These are phyloP conservation scores for Avicennia marina DNA, from an alignment of 257 asterid species.

Conservation along the genomic window DNA sequence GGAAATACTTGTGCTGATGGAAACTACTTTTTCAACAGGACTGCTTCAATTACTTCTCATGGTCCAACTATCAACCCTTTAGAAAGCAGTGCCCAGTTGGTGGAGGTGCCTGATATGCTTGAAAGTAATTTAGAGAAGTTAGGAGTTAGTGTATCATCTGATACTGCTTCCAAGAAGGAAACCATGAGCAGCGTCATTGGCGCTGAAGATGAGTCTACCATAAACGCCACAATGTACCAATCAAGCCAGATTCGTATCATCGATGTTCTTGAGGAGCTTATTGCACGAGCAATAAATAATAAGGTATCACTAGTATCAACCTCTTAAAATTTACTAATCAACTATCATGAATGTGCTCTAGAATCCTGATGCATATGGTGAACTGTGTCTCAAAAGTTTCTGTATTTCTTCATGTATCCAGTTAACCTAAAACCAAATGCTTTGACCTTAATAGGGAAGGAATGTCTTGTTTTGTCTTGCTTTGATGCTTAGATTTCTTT, in stretches of 20 bases:
- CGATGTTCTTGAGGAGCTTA: constrained; percentile 59
- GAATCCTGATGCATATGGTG: neutral
- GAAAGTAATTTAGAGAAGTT: constrained; percentile 22
- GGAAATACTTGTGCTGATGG: constrained; percentile 13
- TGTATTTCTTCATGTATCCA: neutral
- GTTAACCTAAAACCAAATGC: neutral
- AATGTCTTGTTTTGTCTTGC: too few species aligned
- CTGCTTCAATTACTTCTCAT: constrained; percentile 11
- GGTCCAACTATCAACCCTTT: constrained; percentile 10
- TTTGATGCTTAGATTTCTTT: too few species aligned
- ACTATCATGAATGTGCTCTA: neutral
- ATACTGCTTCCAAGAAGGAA: constrained; percentile 24
- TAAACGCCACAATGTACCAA: constrained; percentile 33
- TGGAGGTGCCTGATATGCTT: constrained; percentile 21
- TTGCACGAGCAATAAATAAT: constrained; percentile 60
- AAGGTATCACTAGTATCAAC: constrained; percentile 45
- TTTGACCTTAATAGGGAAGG: too few species aligned
- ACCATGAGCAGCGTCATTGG: constrained; percentile 15
- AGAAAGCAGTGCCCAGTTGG: constrained; percentile 29
- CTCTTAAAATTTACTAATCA: neutral
- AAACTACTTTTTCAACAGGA: constrained; percentile 5
- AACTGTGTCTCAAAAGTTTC: neutral
- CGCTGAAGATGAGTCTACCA: constrained; percentile 25
- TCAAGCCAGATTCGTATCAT: constrained; percentile 42
- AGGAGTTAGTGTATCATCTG: constrained; percentile 19